Base-by-base conservation (phyloP, 2,329 filamentous ascomycete genomes). In the Stagonosporopsis rhizophila region DNA sequence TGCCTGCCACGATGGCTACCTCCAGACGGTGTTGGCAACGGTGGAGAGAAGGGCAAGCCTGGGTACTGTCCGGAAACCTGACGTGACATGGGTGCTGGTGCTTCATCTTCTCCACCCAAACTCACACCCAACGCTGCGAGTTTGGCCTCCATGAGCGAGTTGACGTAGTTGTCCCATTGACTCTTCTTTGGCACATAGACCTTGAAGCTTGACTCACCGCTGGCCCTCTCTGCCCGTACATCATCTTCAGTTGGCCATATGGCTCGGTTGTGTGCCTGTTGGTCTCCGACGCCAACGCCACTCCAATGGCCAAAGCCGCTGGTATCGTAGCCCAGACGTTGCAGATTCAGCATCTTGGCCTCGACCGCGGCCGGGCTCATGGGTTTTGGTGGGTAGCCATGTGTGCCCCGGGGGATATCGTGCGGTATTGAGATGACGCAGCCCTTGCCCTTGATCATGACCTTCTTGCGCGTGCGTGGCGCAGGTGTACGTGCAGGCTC, bases 111-210 rank as follows among this genome's bases (percentile, higher is more conserved):
- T 44, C 89, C 87, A 32, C 87, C 90, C 58, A 91, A 83, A 17
- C 87, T 92, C 12, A 98, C 95, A 62, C 95, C 95, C 52, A 99
- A 83, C 46, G 94, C 93, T 59, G 92, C 88, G 48, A 99, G 82
- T 78, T 97, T 99, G 58, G 94, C 92, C 78, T 99, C 95, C 65
- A 91, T 87, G 32, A 98, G 80, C 64, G 89, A 88, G 51, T 89
- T 85, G 56, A 93, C 89, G 75, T 98, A 96, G 23, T 87, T 82
- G 69, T 91, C 89, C 88, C 89, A 91, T 67, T 85, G 83, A 37
- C 88, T 87, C 60, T 89, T 78, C 68, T 91, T 89, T 2, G 91
- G 89, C 57, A 95, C 81, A 22, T 83, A 82, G 32, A 95, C 88
- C 50, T 80, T 82, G 69, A 81, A 89, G 23, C 50, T 59, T 12